These are phyloP conservation scores for Phytophthora sojae DNA, from an alignment of 352 stramenopile species.

Conservation along the genomic window DNA sequence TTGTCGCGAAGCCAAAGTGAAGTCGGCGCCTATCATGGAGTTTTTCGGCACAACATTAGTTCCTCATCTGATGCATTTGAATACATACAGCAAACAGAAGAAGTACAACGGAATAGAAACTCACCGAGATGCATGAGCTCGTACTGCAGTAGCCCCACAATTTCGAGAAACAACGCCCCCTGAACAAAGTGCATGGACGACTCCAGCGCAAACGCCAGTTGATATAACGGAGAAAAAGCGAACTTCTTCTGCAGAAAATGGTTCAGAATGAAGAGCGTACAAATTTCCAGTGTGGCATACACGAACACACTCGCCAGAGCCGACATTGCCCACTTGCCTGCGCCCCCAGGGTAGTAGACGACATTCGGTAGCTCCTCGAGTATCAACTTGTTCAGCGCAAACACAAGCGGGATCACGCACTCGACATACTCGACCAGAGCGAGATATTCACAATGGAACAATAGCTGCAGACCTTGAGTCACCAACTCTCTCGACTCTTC, in stretches of 20 bases:
- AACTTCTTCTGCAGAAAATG: conserved; percentile 35
- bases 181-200: conserved; percentile 20
- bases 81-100: not conserved
- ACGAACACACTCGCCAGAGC: conserved; percentile 6
- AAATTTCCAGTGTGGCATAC: conserved; percentile 37
- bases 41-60: not conserved
- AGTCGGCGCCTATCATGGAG: not conserved
- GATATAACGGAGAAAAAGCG: conserved; percentile 28
- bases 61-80: too few species aligned
- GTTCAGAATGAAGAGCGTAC: conserved; percentile 32
- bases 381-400: conserved; percentile 36
- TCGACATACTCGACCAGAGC: conserved; percentile 37
- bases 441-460: conserved; percentile 35
- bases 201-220: conserved; percentile 45
- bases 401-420: conserved; percentile 38
- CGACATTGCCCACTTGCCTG: not conserved
- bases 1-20: conserved; percentile 1
- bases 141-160: not conserved
- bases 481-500: not conserved
- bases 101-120: not conserved
- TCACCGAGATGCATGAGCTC: not conserved
- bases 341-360: conserved; percentile 34
- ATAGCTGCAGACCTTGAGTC: conserved; percentile 19
- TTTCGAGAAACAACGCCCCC: not conserved
- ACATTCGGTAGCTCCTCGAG: conserved; percentile 40